Percentiles rank a stretch among this genome's conserved stretches.
These are phyloP conservation scores for Lenzites betulinus DNA, from an alignment of 768 basidiomycete genomes.

Conservation along the genomic window DNA sequence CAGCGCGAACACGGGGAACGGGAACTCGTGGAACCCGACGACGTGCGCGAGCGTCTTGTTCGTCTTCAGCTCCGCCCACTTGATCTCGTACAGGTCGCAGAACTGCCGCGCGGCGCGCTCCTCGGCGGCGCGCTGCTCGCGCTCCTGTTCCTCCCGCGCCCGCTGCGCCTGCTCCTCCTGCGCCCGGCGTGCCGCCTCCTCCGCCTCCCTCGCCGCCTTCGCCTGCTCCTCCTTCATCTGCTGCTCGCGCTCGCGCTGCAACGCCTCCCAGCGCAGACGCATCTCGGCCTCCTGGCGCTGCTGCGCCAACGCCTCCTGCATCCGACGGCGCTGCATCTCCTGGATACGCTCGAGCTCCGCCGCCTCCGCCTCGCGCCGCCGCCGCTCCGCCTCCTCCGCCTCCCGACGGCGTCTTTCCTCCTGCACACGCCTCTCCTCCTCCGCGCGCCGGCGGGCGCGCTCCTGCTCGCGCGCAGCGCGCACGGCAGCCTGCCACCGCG, in stretches of 20 bases:
- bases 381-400: conserved; percentile 3
- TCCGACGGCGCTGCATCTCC: neutral
- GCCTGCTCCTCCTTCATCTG: conserved; percentile 7
- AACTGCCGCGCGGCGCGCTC: neutral
- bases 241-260: conserved; percentile 7
- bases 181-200: neutral
- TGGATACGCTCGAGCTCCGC: conserved; percentile 2
- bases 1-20: conserved; percentile 45
- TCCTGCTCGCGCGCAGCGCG: neutral
- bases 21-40: conserved; percentile 30
- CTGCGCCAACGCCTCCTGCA: neutral
- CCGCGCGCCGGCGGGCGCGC: neutral
- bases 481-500: neutral
- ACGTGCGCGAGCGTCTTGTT: conserved; percentile 20
- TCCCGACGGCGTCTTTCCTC: neutral
- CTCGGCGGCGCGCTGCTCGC: neutral
- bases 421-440: neutral
- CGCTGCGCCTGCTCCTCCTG: conserved; percentile 5
- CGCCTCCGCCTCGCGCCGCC: too few species aligned
- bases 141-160: conserved; percentile 1
- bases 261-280: neutral
- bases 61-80: conserved; percentile 19
- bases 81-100: conserved; percentile 16
- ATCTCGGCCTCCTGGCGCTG: conserved; percentile 3
- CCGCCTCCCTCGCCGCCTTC: neutral